Evolutionary conservation across 805 yeast genomes (phyloP).

Genomic region (Sporopachydermia lactativora): DNA sequence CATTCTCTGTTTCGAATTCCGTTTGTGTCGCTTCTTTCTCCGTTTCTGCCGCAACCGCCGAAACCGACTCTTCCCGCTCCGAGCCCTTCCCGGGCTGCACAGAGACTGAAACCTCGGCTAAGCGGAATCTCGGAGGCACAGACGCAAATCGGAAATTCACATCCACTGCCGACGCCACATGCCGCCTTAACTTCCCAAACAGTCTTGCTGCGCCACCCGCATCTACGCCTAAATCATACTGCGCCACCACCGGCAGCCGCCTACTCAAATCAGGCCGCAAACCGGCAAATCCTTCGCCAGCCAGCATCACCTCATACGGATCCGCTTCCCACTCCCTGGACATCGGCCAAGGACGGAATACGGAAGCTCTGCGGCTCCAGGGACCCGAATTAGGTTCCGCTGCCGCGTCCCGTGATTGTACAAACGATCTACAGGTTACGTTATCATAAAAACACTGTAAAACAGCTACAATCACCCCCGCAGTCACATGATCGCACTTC

Average conservation of each 20-base stretch:
- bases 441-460: constrained; percentile 53
- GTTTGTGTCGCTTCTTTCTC: no score
- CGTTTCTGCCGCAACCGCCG: no score
- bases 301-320: constrained; percentile 24
- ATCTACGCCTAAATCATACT: constrained; percentile 4
- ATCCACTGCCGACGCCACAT: no score
- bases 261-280: constrained; percentile 13
- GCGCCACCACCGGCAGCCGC: neutral
- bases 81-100: no score
- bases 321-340: constrained; percentile 13
- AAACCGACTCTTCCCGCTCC: no score
- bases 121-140: no score
- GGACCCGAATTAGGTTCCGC: neutral
- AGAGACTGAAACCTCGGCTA: no score
- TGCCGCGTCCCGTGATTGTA: constrained; percentile 22
- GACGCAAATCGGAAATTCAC: no score
- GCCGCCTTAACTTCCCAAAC: constrained; percentile 2
- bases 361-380: constrained; percentile 4
- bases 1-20: no score
- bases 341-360: constrained; percentile 10
- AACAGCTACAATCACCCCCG: constrained; percentile 24
- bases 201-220: neutral
- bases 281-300: constrained; percentile 12
- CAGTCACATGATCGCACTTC: constrained; percentile 20
- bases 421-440: constrained; percentile 44